Percentiles rank a stretch among this genome's conserved stretches.
Evolutionary conservation across 176 grass and related monocot species (phyloP).

Genomic region (Cymbopogon citratus): DNA sequence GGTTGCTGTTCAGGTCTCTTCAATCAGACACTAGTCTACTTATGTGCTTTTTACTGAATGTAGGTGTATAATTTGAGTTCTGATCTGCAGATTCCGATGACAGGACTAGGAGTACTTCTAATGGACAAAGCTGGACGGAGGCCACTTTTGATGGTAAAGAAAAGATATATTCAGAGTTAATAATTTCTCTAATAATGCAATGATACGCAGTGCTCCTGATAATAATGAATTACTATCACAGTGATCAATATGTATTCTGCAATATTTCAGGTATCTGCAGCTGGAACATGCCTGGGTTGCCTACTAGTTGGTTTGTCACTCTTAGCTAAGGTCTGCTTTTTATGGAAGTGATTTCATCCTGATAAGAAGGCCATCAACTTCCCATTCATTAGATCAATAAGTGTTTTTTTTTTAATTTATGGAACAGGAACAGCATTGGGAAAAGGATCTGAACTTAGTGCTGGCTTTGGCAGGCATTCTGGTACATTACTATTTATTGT

Average conservation of each 20-base stretch:
- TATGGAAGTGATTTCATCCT: background rate
- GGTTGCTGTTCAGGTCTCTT: slow-evolving; percentile 61
- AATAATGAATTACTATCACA: background rate
- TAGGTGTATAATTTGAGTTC: slow-evolving; percentile 3
- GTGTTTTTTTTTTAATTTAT: background rate
- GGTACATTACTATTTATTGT: slow-evolving; percentile 33
- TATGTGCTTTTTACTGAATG: background rate
- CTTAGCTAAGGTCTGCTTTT: slow-evolving; percentile 47
- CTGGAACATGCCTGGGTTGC: slow-evolving; percentile 72
- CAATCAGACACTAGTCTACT: background rate
- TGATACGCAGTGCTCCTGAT: background rate
- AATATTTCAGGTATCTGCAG: slow-evolving; percentile 63
- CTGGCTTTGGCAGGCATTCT: slow-evolving; percentile 67
- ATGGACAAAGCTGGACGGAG: slow-evolving; percentile 83
- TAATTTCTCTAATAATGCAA: background rate
- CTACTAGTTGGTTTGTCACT: slow-evolving; percentile 74
- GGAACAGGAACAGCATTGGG: slow-evolving; percentile 51
- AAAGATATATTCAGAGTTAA: background rate
- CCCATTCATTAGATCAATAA: background rate
- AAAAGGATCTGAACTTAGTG: slow-evolving; percentile 38
- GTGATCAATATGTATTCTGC: background rate
- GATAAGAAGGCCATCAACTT: background rate
- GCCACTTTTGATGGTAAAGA: slow-evolving; percentile 67
- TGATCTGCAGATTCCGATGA: slow-evolving; percentile 71
- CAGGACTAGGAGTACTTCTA: slow-evolving; percentile 59